A percentile compares a stretch with the other conserved stretches of the same genome.
Conservation (phyloP, 1,284 basidiomycete genomes). For the Sanghuangporus weigelae region DNA sequence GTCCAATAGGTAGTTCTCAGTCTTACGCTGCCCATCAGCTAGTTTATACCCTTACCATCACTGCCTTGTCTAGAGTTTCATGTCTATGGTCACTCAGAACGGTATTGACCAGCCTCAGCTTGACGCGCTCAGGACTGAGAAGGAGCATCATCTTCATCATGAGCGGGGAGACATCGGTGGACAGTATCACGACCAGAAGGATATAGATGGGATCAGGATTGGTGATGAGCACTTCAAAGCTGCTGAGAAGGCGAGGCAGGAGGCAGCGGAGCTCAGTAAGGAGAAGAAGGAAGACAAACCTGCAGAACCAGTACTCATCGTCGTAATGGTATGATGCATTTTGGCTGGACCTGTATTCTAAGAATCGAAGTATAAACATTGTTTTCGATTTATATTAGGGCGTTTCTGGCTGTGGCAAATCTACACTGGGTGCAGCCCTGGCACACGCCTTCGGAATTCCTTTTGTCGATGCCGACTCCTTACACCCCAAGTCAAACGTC, state of each 20-base stretch:
- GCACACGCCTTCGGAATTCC: slow-evolving; percentile 57
- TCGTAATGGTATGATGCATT: slow-evolving; percentile 41
- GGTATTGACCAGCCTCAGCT: background rate
- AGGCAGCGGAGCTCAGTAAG: background rate
- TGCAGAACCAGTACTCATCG: slow-evolving; percentile 31
- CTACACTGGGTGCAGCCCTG: slow-evolving; percentile 72
- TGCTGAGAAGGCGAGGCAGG: slow-evolving; percentile 1
- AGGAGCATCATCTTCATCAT: slow-evolving; percentile 10
- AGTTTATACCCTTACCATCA: too few relatives aligned
- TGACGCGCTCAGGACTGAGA: background rate
- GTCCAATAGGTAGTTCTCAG: too few relatives aligned
- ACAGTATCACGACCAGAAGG: slow-evolving; percentile 2
- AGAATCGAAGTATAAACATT: background rate
- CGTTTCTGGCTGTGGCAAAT: slow-evolving; percentile 83
- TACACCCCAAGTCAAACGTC: slow-evolving; percentile 81
- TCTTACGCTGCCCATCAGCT: too few relatives aligned
- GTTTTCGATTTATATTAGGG: slow-evolving; percentile 45
- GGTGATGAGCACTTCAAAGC: background rate
- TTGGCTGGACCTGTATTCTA: background rate
- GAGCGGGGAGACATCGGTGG: slow-evolving; percentile 12
- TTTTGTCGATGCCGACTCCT: slow-evolving; percentile 87
- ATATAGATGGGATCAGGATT: background rate
- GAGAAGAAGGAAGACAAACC: background rate
- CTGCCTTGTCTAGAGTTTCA: background rate
- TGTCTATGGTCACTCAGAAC: background rate